A percentile compares a stretch with the other conserved stretches of the same genome.
These are phyloP conservation scores for Fusarium sp. DNA, from an alignment of 2,329 filamentous ascomycete species.

Conservation along the genomic window DNA sequence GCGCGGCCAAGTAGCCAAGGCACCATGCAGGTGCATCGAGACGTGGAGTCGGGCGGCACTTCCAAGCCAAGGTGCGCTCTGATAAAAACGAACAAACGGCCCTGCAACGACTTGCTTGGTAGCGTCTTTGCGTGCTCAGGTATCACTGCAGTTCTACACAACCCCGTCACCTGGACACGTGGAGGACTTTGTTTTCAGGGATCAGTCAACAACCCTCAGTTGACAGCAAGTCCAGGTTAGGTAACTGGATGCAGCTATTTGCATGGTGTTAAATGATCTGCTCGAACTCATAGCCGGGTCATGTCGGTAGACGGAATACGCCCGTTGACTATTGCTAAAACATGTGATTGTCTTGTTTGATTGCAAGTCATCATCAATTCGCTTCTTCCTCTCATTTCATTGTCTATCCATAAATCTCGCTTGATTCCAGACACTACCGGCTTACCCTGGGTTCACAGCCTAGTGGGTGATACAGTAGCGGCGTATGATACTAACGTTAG, in stretches of 20 bases:
- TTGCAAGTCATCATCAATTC: not conserved
- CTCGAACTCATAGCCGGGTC: not conserved
- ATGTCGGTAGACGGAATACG: not conserved
- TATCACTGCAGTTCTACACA: constrained; percentile 31
- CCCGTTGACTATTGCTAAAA: too few relatives aligned
- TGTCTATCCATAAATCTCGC: constrained; percentile 18
- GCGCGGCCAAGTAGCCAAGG: constrained; percentile 18
- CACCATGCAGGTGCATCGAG: constrained; percentile 26
- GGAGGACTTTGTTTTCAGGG: constrained; percentile 35
- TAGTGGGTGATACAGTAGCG: not conserved
- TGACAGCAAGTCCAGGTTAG: constrained; percentile 21
- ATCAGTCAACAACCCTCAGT: constrained; percentile 22
- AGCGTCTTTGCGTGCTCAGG: constrained; percentile 27
- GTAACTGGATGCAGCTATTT: not conserved
- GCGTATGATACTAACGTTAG: constrained; percentile 18
- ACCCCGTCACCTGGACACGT: constrained; percentile 37
- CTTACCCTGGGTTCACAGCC: constrained; percentile 1
- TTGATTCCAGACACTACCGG: constrained; percentile 3
- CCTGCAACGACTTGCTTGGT: constrained; percentile 26
- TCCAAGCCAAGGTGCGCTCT: constrained; percentile 34
- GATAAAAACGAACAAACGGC: constrained; percentile 13
- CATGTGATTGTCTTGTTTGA: not conserved
- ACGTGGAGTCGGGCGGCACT: constrained; percentile 32
- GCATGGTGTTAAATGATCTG: not conserved
- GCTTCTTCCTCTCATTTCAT: not conserved